A percentile compares a stretch with the other conserved stretches of the same genome.
These are phyloP conservation scores for Jaapia argillacea DNA, from an alignment of 768 basidiomycete species.

Conservation along the genomic window DNA sequence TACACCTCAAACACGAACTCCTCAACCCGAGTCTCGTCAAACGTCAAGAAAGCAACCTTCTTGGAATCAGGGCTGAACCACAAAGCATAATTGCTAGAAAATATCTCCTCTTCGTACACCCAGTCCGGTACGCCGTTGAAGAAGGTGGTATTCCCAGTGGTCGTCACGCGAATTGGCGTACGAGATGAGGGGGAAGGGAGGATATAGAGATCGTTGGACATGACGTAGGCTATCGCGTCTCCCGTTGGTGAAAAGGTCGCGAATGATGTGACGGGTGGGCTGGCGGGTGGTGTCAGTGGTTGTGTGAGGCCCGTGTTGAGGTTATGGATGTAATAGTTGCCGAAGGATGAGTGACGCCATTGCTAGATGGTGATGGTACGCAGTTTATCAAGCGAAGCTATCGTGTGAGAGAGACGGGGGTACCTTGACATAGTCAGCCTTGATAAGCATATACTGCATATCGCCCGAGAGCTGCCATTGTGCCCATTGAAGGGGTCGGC, in stretches of 20 bases:
- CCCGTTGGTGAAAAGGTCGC: conserved; percentile 85
- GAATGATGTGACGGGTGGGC: conserved; percentile 66
- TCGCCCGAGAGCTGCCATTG: conserved; percentile 85
- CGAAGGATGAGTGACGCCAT: conserved; percentile 89
- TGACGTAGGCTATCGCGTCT: conserved; percentile 80
- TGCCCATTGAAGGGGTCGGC: conserved; percentile 36
- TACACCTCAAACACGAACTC: conserved; percentile 87
- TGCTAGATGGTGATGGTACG: conserved; percentile 35
- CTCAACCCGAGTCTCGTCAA: conserved; percentile 84
- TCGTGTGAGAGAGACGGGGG: conserved; percentile 2
- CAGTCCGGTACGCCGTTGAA: conserved; percentile 97
- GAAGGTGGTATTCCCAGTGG: conserved; percentile 68
- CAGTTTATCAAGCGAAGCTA: not conserved
- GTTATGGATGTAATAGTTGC: conserved; percentile 90
- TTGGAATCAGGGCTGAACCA: conserved; percentile 86
- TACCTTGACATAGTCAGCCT: conserved; percentile 67
- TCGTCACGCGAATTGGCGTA: conserved; percentile 65
- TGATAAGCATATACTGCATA: conserved; percentile 81
- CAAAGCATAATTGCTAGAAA: conserved; percentile 57
- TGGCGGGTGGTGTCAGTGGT: conserved; percentile 57
- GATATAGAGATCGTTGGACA: conserved; percentile 83
- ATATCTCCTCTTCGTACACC: conserved; percentile 96
- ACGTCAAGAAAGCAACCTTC: conserved; percentile 74
- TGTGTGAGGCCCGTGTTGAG: conserved; percentile 57
- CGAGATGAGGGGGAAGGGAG: conserved; percentile 43